A percentile compares a stretch with the other conserved stretches of the same genome.
Evolutionary conservation across 2,329 filamentous ascomycete species (phyloP).

Genomic region (Niveomyces coronatus): DNA sequence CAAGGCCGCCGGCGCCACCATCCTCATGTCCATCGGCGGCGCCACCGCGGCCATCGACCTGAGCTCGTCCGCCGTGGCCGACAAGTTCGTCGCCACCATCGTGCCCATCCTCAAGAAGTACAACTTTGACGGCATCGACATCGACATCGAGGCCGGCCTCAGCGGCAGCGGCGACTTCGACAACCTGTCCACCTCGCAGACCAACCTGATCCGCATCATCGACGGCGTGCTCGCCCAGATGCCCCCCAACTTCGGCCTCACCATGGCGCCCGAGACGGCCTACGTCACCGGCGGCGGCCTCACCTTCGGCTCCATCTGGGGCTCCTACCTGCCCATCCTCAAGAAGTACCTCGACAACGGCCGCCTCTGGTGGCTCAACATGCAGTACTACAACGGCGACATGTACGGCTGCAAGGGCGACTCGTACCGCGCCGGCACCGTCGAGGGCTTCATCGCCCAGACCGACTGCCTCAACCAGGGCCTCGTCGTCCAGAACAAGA

Average conservation of each 20-base stretch:
- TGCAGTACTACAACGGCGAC: slow-evolving; percentile 29
- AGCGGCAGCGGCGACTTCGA: slow-evolving; percentile 20
- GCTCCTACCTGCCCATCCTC: slow-evolving; percentile 26
- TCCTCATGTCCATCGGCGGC: slow-evolving; percentile 25
- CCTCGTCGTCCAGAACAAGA: slow-evolving; percentile 20
- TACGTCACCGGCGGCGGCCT: slow-evolving; percentile 25
- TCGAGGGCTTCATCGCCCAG: slow-evolving; percentile 24
- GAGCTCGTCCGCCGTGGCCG: slow-evolving; percentile 20
- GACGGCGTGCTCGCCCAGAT: slow-evolving; percentile 31
- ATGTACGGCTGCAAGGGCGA: slow-evolving; percentile 25
- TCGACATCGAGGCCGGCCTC: slow-evolving; percentile 25
- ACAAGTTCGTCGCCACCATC: slow-evolving; percentile 24
- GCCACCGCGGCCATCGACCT: slow-evolving; percentile 24
- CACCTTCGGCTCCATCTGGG: slow-evolving; percentile 24
- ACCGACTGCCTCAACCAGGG: slow-evolving; percentile 26
- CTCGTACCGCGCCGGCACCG: slow-evolving; percentile 22
- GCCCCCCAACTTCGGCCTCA: slow-evolving; percentile 49
- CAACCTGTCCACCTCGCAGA: slow-evolving; percentile 21
- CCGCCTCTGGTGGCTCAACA: slow-evolving; percentile 27
- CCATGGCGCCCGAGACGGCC: slow-evolving; percentile 31
- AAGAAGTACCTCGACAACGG: slow-evolving; percentile 27
- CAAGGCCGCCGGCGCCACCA: slow-evolving; percentile 23
- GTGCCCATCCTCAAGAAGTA: slow-evolving; percentile 25
- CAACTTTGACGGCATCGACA: slow-evolving; percentile 28
- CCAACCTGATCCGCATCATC: slow-evolving; percentile 25